Base-by-base conservation (phyloP, 441 rosid species). In the Geranium incanum region DNA sequence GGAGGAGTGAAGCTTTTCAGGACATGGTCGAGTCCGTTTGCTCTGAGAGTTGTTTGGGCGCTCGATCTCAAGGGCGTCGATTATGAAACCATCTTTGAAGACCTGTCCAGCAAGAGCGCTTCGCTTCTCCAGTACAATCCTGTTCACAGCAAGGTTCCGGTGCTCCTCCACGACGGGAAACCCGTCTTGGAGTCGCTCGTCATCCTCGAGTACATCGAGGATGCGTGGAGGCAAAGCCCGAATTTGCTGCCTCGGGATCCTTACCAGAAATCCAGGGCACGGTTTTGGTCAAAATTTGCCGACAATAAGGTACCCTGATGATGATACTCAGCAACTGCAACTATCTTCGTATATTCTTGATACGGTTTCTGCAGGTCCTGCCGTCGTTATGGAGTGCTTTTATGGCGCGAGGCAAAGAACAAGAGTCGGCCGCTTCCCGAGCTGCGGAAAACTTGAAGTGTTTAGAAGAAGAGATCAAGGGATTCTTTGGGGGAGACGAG, bases 11-110 rank as follows among this genome's bases (percentile, higher is more conserved):
- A 68, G 80, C 81, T 84, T 52, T 43, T 84, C 71, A 78, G 79
- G 63, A 79, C 81, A 65, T 78, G 85, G 85, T 82, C 84, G 19
- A 82, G 85, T 7, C 84, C 81, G 12, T 84, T 75, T 70, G 80
- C 76, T 7, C 76, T 80, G 38, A 77, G 87, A 74, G 74, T 79
- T 57, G 68, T 79, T 15, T 78, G 79, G 70, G 85, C 83, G 48
- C 77, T 81, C 36, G 81, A 80, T 68, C 73, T 83, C 68, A 83
- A 85, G 75, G 68, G 72, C 0, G 66, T 85, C 64, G 16, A 78
- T 12, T 85, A 83, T 45, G 79, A 81, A 68, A 68, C 76, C 28
- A 75, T 81, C 1, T 77, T 83, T 36, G 88, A 85, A 64, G 84
- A 83, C 6, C 72, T 76, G 48, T 57, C 76, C 70, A 75, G 78